These are phyloP conservation scores for Alternaria postmessia DNA, from an alignment of 2,329 filamentous ascomycete species.

Conservation along the genomic window DNA sequence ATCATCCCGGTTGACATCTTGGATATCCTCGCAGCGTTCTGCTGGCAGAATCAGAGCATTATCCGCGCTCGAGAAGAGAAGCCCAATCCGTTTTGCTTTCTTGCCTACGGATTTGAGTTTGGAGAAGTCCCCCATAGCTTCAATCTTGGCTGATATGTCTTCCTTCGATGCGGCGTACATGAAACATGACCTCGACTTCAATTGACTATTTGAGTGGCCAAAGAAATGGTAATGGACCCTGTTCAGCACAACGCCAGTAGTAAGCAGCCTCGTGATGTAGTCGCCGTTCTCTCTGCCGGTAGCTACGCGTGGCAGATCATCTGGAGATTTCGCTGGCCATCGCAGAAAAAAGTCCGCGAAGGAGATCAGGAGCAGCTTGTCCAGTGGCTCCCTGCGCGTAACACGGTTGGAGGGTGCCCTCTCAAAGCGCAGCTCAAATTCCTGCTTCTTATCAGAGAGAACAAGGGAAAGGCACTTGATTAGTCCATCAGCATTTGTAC, in stretches of 20 bases:
- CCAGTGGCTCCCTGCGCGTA: too few relatives aligned
- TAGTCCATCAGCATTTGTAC: too few relatives aligned
- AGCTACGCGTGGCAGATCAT: conserved; percentile 23
- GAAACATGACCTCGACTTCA: conserved; percentile 55
- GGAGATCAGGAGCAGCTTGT: too few relatives aligned
- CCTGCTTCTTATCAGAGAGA: too few relatives aligned
- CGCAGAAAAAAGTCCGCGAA: too few relatives aligned
- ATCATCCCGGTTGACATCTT: conserved; percentile 37
- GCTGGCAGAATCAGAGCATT: too few relatives aligned
- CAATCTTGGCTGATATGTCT: conserved; percentile 45
- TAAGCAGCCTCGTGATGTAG: conserved; percentile 49
- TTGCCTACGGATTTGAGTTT: conserved; percentile 38
- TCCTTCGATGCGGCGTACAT: conserved; percentile 48
- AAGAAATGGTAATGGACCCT: conserved; percentile 53
- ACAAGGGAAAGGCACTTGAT: too few relatives aligned
- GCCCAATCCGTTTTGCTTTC: too few relatives aligned
- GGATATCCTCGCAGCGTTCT: conserved; percentile 50
- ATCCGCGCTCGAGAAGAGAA: too few relatives aligned
- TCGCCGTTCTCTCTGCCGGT: conserved; percentile 48
- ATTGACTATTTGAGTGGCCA: conserved; percentile 56
- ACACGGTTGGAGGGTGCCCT: too few relatives aligned
- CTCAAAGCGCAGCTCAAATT: too few relatives aligned
- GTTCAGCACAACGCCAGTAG: conserved; percentile 47
- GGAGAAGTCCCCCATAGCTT: conserved; percentile 52
- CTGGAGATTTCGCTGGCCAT: too few relatives aligned